Evolutionary conservation across 768 basidiomycete genomes (phyloP).

Genomic region (Leccinum longicurvipes): DNA sequence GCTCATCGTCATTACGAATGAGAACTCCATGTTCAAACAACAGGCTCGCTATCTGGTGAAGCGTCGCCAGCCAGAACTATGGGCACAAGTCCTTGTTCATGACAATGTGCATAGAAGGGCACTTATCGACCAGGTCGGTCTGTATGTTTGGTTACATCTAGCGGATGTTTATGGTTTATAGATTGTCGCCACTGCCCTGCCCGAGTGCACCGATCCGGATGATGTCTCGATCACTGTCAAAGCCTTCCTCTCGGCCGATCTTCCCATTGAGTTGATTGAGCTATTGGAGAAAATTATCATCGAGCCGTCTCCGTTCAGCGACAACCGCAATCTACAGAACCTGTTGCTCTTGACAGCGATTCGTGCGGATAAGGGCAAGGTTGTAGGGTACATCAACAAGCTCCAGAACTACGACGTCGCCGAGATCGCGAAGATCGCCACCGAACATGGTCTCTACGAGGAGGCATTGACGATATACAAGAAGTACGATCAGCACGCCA

Average conservation of each 20-base stretch:
- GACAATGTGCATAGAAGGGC: constrained; percentile 92
- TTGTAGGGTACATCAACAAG: constrained; percentile 97
- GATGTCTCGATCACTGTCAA: constrained; percentile 99
- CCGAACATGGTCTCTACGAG: constrained; percentile 92
- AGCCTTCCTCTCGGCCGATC: constrained; percentile 94
- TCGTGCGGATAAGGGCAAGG: constrained; percentile 97
- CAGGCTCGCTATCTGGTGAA: constrained; percentile 98
- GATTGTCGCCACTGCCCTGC: constrained; percentile 92
- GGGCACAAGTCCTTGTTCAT: constrained; percentile 88
- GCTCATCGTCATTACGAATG: constrained; percentile 94
- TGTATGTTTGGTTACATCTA: not conserved
- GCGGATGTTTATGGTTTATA: constrained; percentile 26
- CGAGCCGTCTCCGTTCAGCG: constrained; percentile 95
- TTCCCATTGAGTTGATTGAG: constrained; percentile 96
- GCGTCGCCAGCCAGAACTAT: constrained; percentile 90
- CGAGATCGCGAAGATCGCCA: constrained; percentile 96
- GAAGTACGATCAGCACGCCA: constrained; percentile 93
- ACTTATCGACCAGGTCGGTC: constrained; percentile 82
- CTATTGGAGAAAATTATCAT: constrained; percentile 98
- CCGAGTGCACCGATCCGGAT: constrained; percentile 96
- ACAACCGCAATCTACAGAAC: constrained; percentile 96
- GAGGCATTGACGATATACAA: constrained; percentile 97
- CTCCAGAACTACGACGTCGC: constrained; percentile 91
- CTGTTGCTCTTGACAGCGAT: constrained; percentile 92
- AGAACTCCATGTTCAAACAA: constrained; percentile 99